Conservation (phyloP, 345 rosid species). For the Aquilaria yunnanensis region DNA sequence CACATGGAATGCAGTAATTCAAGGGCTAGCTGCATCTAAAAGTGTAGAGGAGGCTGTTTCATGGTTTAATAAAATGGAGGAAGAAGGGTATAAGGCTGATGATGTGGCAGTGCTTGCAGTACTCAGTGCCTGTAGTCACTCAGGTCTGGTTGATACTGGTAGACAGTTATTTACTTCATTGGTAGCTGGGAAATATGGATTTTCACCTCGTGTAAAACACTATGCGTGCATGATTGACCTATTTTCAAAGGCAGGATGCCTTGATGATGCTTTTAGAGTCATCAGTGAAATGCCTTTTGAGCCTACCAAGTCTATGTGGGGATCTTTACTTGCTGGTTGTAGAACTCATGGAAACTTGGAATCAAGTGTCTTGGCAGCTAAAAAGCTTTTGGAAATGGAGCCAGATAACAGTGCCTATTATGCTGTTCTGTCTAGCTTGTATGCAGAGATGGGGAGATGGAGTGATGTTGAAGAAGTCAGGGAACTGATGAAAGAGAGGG, state of each 20-base stretch:
- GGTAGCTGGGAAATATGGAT: constrained; percentile 37
- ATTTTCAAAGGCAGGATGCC: constrained; percentile 31
- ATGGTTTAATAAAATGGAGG: constrained; percentile 40
- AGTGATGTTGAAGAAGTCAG: constrained; percentile 30
- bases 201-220: constrained; percentile 37
- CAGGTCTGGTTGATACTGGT: constrained; percentile 38
- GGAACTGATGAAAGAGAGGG: constrained; percentile 32
- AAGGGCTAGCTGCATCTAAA: constrained; percentile 42
- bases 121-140: constrained; percentile 48
- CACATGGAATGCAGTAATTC: constrained; percentile 47
- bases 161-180: constrained; percentile 31
- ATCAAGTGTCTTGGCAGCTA: constrained; percentile 35
- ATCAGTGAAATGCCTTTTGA: constrained; percentile 40
- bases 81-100: constrained; percentile 33
- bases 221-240: constrained; percentile 47
- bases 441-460: constrained; percentile 53
- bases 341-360: constrained; percentile 36
- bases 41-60: constrained; percentile 39
- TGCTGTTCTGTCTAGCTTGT: constrained; percentile 34
- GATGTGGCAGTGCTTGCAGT: constrained; percentile 42
- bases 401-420: constrained; percentile 38
- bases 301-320: constrained; percentile 51
- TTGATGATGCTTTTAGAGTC: constrained; percentile 33
- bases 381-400: constrained; percentile 45
- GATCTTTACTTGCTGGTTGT: constrained; percentile 37